Percentiles rank a stretch among this genome's conserved stretches.
Evolutionary conservation across 805 yeast species (phyloP).

Genomic region (Yarrowia bubula): DNA sequence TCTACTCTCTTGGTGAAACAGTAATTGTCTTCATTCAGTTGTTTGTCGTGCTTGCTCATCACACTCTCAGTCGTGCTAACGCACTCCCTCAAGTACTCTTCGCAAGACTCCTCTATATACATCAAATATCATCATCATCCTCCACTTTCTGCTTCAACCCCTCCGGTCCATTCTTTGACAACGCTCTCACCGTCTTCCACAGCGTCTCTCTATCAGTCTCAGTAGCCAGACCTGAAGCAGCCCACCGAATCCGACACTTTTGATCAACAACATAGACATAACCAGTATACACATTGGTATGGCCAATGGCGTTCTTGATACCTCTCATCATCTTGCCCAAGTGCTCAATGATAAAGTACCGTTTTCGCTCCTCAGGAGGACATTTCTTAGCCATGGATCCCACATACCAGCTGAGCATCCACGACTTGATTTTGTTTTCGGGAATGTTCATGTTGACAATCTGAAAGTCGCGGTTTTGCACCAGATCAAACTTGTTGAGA

Average conservation of each 20-base stretch:
- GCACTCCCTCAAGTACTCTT: too few relatives aligned
- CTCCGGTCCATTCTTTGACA: conserved; percentile 48
- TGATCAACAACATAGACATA: conserved; percentile 76
- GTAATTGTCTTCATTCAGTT: too few relatives aligned
- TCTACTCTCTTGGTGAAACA: too few relatives aligned
- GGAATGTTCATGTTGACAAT: conserved; percentile 75
- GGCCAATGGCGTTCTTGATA: conserved; percentile 53
- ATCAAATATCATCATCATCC: conserved; percentile 13
- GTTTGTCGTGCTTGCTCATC: too few relatives aligned
- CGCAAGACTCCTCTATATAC: neutral
- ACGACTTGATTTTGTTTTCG: conserved; percentile 67
- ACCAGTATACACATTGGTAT: conserved; percentile 79
- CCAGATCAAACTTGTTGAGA: conserved; percentile 45
- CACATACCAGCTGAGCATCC: conserved; percentile 55
- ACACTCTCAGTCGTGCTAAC: too few relatives aligned
- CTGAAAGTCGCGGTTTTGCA: conserved; percentile 50
- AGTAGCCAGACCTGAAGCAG: conserved; percentile 76
- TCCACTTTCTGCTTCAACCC: conserved; percentile 4
- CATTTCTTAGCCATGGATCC: conserved; percentile 8
- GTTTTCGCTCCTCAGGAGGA: neutral
- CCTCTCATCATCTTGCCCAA: conserved; percentile 13
- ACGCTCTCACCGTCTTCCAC: conserved; percentile 64
- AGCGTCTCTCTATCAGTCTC: conserved; percentile 61
- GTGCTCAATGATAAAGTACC: conserved; percentile 20
- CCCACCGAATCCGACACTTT: conserved; percentile 81